Evolutionary conservation across 2,329 filamentous ascomycete species (phyloP).

Genomic region (Epichloe brachyelytri): DNA sequence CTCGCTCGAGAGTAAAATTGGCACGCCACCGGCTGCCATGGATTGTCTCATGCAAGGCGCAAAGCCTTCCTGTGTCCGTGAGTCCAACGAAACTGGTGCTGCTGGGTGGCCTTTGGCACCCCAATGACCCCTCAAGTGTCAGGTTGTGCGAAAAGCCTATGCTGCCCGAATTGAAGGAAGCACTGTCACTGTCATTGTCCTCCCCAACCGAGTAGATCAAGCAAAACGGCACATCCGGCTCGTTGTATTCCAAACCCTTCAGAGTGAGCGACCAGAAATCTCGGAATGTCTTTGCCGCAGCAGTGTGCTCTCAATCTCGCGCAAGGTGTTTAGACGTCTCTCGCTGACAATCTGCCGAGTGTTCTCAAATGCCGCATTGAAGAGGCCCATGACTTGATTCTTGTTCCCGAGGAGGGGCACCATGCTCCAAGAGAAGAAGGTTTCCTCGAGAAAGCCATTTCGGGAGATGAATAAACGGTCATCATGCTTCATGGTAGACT

Average conservation of each 20-base stretch:
- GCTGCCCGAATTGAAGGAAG: constrained; percentile 54
- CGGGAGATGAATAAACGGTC: constrained; percentile 61
- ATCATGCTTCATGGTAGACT: constrained; percentile 72
- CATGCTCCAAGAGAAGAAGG: constrained; percentile 71
- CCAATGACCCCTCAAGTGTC: constrained; percentile 30
- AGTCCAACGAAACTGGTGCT: constrained; percentile 23
- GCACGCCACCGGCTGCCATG: constrained; percentile 20
- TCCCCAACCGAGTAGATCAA: constrained; percentile 37
- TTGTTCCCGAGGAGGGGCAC: constrained; percentile 63
- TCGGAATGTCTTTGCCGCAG: constrained; percentile 56
- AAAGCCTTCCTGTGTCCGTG: constrained; percentile 25
- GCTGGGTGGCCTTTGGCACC: constrained; percentile 30
- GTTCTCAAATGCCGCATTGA: constrained; percentile 70
- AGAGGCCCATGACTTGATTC: constrained; percentile 60
- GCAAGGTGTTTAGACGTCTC: constrained; percentile 61
- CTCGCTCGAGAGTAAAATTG: constrained; percentile 27
- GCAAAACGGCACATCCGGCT: constrained; percentile 41
- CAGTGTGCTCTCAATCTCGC: constrained; percentile 62
- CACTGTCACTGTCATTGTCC: constrained; percentile 18
- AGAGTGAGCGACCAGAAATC: constrained; percentile 60
- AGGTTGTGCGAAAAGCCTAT: constrained; percentile 47
- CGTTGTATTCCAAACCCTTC: constrained; percentile 56
- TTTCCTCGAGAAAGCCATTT: constrained; percentile 58
- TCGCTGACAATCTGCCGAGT: constrained; percentile 66
- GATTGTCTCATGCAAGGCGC: constrained; percentile 27